phyloP scores from a whole-genome alignment of 2,329 filamentous ascomycete species.

The Arthrobotrys iridis region DNA sequence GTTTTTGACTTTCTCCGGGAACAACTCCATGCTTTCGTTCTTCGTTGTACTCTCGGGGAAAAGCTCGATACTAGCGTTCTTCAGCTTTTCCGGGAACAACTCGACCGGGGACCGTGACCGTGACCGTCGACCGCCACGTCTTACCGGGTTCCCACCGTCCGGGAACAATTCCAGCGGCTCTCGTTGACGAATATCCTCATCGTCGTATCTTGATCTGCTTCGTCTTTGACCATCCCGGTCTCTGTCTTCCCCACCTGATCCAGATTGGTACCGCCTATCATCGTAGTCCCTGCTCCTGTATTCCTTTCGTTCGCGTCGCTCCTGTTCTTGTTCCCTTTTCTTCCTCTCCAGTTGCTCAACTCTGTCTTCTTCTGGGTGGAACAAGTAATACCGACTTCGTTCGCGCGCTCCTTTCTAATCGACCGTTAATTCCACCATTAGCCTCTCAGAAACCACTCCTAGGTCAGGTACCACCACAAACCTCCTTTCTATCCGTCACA shows the following conservation, averaged over 20 bases:
- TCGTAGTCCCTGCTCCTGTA: slow-evolving; percentile 71
- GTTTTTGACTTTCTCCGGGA: slow-evolving; percentile 45
- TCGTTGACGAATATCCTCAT: slow-evolving; percentile 63
- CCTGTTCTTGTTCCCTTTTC: slow-evolving; percentile 63
- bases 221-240: slow-evolving; percentile 62
- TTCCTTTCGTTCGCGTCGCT: slow-evolving; percentile 61
- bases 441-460: not conserved
- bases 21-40: slow-evolving; percentile 30
- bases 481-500: slow-evolving; percentile 78
- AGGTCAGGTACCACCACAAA: slow-evolving; percentile 1
- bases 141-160: slow-evolving; percentile 9
- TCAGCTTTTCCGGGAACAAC: slow-evolving; percentile 54
- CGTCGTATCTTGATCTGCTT: slow-evolving; percentile 63
- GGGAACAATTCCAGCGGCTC: slow-evolving; percentile 48
- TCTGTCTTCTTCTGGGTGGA: slow-evolving; percentile 88
- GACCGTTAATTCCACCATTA: slow-evolving; percentile 6
- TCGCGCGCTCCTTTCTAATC: slow-evolving; percentile 74
- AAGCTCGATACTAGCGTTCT: slow-evolving; percentile 30
- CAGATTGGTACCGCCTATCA: slow-evolving; percentile 55
- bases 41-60: slow-evolving; percentile 31
- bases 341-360: slow-evolving; percentile 74
- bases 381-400: slow-evolving; percentile 88
- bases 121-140: slow-evolving; percentile 33
- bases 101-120: slow-evolving; percentile 55
- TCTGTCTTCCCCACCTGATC: slow-evolving; percentile 63